Conservation (phyloP, 164 flowering plant species). For the Nymphaea thermarum region DNA sequence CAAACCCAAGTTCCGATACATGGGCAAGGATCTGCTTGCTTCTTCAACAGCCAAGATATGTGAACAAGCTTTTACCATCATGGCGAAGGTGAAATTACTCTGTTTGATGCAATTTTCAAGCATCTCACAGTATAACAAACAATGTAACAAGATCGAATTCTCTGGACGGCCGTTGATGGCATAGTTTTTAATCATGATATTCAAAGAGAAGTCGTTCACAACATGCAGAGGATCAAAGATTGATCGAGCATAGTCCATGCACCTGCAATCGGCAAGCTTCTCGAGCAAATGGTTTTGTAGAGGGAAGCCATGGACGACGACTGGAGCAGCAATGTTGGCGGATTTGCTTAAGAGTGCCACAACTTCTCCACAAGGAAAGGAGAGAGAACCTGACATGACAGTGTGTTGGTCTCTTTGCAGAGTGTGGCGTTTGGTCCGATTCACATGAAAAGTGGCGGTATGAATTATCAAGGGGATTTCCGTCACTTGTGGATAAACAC, state of each 20-base stretch:
- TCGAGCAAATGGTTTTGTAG: slow-evolving; percentile 12
- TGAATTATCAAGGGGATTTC: too few species aligned
- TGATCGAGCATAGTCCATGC: too few species aligned
- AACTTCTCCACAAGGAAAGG: slow-evolving; percentile 4
- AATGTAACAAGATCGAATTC: slow-evolving; percentile 4
- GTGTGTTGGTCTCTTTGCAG: neutral
- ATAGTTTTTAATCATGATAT: slow-evolving; percentile 16
- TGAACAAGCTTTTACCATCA: slow-evolving; percentile 23
- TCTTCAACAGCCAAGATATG: slow-evolving; percentile 1
- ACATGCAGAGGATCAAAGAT: too few species aligned
- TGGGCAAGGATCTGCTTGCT: slow-evolving; percentile 4
- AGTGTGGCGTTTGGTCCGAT: too few species aligned
- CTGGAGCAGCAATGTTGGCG: slow-evolving; percentile 24
- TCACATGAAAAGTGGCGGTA: too few species aligned
- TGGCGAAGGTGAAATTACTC: slow-evolving; percentile 23
- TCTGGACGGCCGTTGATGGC: slow-evolving; percentile 10
- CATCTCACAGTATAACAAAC: slow-evolving; percentile 14
- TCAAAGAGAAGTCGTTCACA: slow-evolving; percentile 19
- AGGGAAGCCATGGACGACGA: slow-evolving; percentile 12
- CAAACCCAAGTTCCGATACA: slow-evolving; percentile 9
- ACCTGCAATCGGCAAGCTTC: too few species aligned
- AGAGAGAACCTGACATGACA: neutral
- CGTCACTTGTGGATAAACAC: too few species aligned
- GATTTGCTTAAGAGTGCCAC: slow-evolving; percentile 11
- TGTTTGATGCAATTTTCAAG: slow-evolving; percentile 9